Conservation (phyloP, 139 green algal genomes). For the Coccomyxa sp. region DNA sequence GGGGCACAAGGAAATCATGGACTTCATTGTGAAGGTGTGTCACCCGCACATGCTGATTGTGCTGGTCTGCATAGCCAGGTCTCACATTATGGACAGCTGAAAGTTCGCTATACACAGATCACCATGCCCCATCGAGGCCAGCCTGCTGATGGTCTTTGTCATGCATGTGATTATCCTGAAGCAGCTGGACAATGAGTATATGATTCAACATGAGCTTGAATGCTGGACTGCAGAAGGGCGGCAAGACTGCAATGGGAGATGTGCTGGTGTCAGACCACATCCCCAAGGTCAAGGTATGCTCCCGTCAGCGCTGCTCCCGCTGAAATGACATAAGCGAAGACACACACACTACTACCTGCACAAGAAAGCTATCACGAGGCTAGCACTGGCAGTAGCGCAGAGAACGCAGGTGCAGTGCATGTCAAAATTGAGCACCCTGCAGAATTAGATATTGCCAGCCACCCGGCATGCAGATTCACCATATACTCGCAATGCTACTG, state of each 20-base stretch:
- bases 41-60: background rate
- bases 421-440: background rate
- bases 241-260: slow-evolving; percentile 58
- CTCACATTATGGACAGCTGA: background rate
- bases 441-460: too few species aligned
- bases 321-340: background rate
- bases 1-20: slow-evolving; percentile 65
- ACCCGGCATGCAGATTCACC: background rate
- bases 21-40: slow-evolving; percentile 69
- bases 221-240: slow-evolving; percentile 56
- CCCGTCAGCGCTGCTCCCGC: background rate
- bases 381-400: background rate
- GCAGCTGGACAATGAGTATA: too few species aligned
- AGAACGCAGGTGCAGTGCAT: background rate
- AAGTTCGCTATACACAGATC: background rate
- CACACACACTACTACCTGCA: background rate
- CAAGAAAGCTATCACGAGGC: background rate
- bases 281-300: slow-evolving; percentile 84
- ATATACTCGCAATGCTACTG: background rate
- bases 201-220: background rate
- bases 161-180: background rate
- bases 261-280: slow-evolving; percentile 93
- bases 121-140: too few species aligned
- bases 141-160: too few species aligned
- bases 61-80: background rate